Conservation (phyloP, 176 grass and related monocot species). For the Poa pratensis region DNA sequence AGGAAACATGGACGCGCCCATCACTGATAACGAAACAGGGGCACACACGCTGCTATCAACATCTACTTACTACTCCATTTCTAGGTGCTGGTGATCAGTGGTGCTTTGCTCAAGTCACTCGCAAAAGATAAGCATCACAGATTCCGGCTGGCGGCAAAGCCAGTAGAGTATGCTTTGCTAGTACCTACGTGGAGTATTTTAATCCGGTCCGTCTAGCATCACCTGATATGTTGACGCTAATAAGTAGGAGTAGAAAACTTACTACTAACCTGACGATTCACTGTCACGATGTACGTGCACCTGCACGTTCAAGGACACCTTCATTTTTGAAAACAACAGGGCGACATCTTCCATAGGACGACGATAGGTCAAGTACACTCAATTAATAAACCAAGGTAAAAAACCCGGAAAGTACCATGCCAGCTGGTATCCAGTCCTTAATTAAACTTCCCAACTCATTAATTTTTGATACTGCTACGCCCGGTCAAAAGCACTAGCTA, state of each 20-base stretch:
- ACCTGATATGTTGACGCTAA: too few relatives aligned
- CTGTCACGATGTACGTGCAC: background rate
- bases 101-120: background rate
- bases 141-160: background rate
- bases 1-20: background rate
- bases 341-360: background rate
- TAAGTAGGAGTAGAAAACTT: too few relatives aligned
- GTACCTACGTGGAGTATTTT: too few relatives aligned
- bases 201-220: too few relatives aligned
- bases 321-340: background rate
- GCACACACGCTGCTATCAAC: too few relatives aligned
- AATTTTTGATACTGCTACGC: background rate
- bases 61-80: too few relatives aligned
- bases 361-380: background rate
- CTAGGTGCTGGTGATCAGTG: too few relatives aligned
- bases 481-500: conserved; percentile 34
- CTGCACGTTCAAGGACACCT: background rate
- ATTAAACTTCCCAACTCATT: conserved; percentile 7
- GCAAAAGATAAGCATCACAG: background rate
- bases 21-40: background rate
- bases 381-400: background rate
- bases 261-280: background rate
- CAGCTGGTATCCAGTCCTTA: background rate
- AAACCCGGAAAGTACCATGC: background rate
- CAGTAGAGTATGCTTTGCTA: background rate